Conservation (phyloP, 768 basidiomycete species). For the Tulasnella calospora region DNA sequence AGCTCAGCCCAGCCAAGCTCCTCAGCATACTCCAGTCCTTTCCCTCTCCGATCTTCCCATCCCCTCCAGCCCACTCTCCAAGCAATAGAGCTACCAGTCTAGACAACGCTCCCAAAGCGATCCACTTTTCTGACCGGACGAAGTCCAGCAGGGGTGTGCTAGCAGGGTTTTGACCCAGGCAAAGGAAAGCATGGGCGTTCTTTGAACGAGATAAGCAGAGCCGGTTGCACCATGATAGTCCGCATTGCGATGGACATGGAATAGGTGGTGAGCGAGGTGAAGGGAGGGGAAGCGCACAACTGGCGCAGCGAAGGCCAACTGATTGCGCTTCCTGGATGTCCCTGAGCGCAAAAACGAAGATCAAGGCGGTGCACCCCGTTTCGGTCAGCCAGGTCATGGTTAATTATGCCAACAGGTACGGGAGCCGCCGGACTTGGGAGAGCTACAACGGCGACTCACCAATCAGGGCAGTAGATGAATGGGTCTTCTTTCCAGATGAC, state of each 20-base stretch:
- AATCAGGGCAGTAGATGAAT: slow-evolving; percentile 50
- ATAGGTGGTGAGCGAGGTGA: slow-evolving; percentile 44
- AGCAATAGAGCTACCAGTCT: slow-evolving; percentile 46
- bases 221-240: slow-evolving; percentile 71
- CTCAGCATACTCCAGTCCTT: slow-evolving; percentile 44
- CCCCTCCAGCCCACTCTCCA: slow-evolving; percentile 31
- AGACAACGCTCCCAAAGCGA: slow-evolving; percentile 41
- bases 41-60: slow-evolving; percentile 43
- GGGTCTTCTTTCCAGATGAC: slow-evolving; percentile 69
- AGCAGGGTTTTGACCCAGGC: slow-evolving; percentile 68
- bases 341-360: slow-evolving; percentile 43
- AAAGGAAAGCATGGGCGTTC: slow-evolving; percentile 64
- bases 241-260: slow-evolving; percentile 54
- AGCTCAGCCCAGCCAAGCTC: slow-evolving; percentile 65
- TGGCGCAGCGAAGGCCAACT: slow-evolving; percentile 56
- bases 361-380: not conserved
- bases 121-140: slow-evolving; percentile 59
- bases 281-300: slow-evolving; percentile 61
- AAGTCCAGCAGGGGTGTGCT: slow-evolving; percentile 56
- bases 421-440: no score
- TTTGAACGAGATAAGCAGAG: slow-evolving; percentile 66
- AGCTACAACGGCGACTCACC: no score
- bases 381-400: not conserved
- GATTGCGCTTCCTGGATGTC: slow-evolving; percentile 68
- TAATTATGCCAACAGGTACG: no score